These are phyloP conservation scores for Chaetomium olivaceum DNA, from an alignment of 2,329 filamentous ascomycete species.

Conservation along the genomic window DNA sequence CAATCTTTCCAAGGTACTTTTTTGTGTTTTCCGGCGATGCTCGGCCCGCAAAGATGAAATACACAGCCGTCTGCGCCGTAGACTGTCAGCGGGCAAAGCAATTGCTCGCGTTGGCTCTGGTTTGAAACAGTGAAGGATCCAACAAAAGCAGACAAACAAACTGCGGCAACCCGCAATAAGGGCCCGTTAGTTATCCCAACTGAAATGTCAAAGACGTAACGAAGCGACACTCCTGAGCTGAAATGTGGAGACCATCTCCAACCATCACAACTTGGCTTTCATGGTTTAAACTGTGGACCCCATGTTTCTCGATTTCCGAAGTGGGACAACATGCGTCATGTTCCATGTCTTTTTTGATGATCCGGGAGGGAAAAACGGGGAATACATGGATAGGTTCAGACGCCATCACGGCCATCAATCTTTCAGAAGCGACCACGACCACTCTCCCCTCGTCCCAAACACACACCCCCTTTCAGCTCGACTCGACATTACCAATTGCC, in stretches of 20 bases:
- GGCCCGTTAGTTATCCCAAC: not conserved
- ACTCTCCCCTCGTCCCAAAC: not conserved
- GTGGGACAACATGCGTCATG: constrained; percentile 14
- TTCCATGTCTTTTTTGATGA: not conserved
- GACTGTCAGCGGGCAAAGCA: not conserved
- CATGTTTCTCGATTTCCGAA: not conserved
- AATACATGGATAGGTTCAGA: not conserved
- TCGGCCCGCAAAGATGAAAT: constrained; percentile 1
- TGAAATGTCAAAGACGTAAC: constrained; percentile 4
- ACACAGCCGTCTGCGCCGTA: constrained; percentile 8
- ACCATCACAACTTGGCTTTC: not conserved
- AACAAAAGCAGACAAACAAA: constrained; percentile 6
- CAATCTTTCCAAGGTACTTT: not conserved
- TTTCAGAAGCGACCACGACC: not conserved
- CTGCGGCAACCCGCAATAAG: not conserved
- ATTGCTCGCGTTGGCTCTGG: constrained; percentile 1
- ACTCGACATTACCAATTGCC: not conserved
- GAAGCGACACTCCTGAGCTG: not conserved
- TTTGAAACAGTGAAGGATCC: constrained; percentile 13
- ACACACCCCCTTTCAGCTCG: not conserved
- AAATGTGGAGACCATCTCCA: not conserved
- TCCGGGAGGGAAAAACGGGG: not conserved
- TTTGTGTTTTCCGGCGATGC: not conserved
- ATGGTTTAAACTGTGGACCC: not conserved
- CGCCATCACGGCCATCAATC: not conserved